Conservation (phyloP, 2,329 filamentous ascomycete species). For the Hypocrella siamensis region DNA sequence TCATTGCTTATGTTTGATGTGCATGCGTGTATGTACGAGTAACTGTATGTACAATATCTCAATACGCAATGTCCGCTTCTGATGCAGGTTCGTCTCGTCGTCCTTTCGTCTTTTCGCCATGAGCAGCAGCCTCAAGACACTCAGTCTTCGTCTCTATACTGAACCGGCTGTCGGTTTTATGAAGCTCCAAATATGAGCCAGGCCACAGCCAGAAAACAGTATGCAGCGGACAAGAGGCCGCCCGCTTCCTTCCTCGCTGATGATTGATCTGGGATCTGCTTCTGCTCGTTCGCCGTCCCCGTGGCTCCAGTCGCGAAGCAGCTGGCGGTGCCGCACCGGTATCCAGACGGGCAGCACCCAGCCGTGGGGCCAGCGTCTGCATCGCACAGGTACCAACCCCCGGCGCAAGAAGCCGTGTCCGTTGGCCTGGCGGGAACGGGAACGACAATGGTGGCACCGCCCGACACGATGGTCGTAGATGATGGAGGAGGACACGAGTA, state of each 20-base stretch:
- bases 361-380: slow-evolving; percentile 42
- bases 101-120: no score
- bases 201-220: no score
- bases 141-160: no score
- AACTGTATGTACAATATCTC: no score
- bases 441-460: slow-evolving; percentile 57
- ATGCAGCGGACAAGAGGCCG: background rate
- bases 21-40: no score
- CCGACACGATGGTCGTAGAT: slow-evolving; percentile 47
- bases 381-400: slow-evolving; percentile 64
- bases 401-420: slow-evolving; percentile 44
- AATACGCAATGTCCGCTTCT: no score
- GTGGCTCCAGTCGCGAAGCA: slow-evolving; percentile 44
- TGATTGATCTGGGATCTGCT: slow-evolving; percentile 25
- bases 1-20: no score
- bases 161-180: no score
- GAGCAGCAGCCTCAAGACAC: no score
- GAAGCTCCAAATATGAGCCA: no score
- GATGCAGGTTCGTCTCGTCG: no score
- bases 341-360: slow-evolving; percentile 74
- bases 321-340: slow-evolving; percentile 54
- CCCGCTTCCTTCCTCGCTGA: background rate
- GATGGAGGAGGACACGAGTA: slow-evolving; percentile 56
- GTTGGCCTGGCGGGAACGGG: slow-evolving; percentile 33
- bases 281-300: slow-evolving; percentile 40